phyloP scores from a whole-genome alignment of 192 early-diverging fungal genomes.

The Umbelopsis isabellina region DNA sequence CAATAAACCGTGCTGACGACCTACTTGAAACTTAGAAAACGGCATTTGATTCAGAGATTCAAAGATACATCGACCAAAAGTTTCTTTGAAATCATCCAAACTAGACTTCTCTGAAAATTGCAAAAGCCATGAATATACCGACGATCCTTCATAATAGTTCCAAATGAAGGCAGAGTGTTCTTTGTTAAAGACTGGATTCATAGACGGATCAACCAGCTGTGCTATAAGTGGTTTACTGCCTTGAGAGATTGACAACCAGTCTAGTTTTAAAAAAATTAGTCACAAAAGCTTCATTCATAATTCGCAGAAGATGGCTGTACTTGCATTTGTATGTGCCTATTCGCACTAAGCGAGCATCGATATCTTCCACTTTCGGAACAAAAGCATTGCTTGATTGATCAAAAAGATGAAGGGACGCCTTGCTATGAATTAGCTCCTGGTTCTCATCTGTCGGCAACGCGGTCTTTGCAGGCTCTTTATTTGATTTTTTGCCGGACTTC shows the following conservation, averaged over 20 bases:
- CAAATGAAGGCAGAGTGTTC: conserved; percentile 78
- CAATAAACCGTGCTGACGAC: not conserved
- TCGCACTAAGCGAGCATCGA: conserved; percentile 43
- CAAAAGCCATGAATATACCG: conserved; percentile 78
- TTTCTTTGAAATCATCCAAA: conserved; percentile 63
- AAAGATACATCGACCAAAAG: conserved; percentile 75
- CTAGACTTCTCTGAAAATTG: conserved; percentile 56
- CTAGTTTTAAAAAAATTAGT: too few species aligned
- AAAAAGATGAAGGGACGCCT: conserved; percentile 70
- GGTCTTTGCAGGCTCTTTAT: too few species aligned
- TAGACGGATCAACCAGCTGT: conserved; percentile 68
- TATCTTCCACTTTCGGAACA: conserved; percentile 55
- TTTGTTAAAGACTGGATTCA: conserved; percentile 79
- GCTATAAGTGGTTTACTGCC: conserved; percentile 50
- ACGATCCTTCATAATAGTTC: conserved; percentile 68
- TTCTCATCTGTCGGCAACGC: not conserved
- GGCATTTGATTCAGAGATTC: conserved; percentile 67
- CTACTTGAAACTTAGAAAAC: conserved; percentile 65
- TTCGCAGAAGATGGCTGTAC: too few species aligned
- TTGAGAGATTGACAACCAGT: conserved; percentile 60
- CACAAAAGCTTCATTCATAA: too few species aligned
- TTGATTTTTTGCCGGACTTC: too few species aligned
- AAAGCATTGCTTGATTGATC: conserved; percentile 56
- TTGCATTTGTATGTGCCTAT: conserved; percentile 19
- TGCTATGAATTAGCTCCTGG: conserved; percentile 48